Percentiles rank a stretch among this genome's conserved stretches.
phyloP scores from a whole-genome alignment of 345 rosid species.

The Rhizophora mangle region DNA sequence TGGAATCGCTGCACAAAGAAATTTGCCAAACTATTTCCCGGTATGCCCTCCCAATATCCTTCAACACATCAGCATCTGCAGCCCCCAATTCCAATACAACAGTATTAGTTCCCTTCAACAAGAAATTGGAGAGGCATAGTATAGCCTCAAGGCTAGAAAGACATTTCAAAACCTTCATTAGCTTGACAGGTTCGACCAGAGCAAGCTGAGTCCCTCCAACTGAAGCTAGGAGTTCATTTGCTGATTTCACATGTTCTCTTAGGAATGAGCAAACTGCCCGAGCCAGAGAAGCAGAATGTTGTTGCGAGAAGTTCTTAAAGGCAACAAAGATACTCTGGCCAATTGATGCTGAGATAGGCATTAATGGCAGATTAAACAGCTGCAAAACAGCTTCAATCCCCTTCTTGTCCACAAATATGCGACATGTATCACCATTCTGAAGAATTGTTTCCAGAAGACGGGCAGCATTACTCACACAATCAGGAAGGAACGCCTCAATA shows the following conservation, averaged over 20 bases:
- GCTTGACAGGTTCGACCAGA: constrained; percentile 49
- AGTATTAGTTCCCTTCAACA: constrained; percentile 74
- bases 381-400: constrained; percentile 83
- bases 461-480: constrained; percentile 71
- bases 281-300: constrained; percentile 80
- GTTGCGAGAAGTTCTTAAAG: constrained; percentile 90
- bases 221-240: constrained; percentile 51
- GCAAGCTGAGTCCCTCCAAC: constrained; percentile 61
- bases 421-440: constrained; percentile 93
- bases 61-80: constrained; percentile 87
- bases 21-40: constrained; percentile 83
- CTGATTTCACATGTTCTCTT: constrained; percentile 64
- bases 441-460: constrained; percentile 92
- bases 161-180: constrained; percentile 54
- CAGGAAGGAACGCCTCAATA: constrained; percentile 72
- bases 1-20: constrained; percentile 64
- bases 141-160: constrained; percentile 80
- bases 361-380: constrained; percentile 68
- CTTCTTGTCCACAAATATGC: constrained; percentile 87
- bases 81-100: constrained; percentile 77
- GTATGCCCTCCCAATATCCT: constrained; percentile 74
- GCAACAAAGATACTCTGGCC: constrained; percentile 84
- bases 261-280: constrained; percentile 76
- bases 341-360: constrained; percentile 73
- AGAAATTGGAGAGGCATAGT: constrained; percentile 66